A percentile compares a stretch with the other conserved stretches of the same genome.
These are phyloP conservation scores for Ustilago loliicola DNA, from an alignment of 1,284 basidiomycete genomes.

Conservation along the genomic window DNA sequence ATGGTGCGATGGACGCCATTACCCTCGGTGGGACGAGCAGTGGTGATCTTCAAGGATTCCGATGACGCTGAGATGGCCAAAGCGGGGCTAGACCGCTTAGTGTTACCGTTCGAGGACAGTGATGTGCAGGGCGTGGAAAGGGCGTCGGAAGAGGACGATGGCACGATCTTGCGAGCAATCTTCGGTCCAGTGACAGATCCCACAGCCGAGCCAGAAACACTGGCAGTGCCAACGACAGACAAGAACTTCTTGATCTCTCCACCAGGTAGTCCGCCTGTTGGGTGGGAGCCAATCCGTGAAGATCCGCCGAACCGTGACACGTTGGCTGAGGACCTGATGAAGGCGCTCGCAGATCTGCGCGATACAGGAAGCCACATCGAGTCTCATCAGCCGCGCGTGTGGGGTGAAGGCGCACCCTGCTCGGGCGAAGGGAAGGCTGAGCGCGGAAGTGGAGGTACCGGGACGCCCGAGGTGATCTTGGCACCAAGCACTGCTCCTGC, in stretches of 20 bases:
- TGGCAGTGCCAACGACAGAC: slow-evolving; percentile 77
- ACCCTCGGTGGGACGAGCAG: slow-evolving; percentile 58
- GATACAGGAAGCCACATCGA: slow-evolving; percentile 57
- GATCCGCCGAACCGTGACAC: slow-evolving; percentile 90
- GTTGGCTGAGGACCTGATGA: slow-evolving; percentile 88
- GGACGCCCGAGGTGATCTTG: slow-evolving; percentile 45
- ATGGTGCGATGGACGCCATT: slow-evolving; percentile 63
- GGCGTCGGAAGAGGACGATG: slow-evolving; percentile 30
- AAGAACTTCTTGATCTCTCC: slow-evolving; percentile 98
- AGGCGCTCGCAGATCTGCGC: slow-evolving; percentile 62
- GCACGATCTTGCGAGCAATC: slow-evolving; percentile 39
- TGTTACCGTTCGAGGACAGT: slow-evolving; percentile 58
- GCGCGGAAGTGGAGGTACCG: slow-evolving; percentile 20
- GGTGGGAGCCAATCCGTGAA: slow-evolving; percentile 93
- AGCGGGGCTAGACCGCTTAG: slow-evolving; percentile 55
- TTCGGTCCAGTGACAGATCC: slow-evolving; percentile 35
- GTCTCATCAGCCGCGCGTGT: slow-evolving; percentile 41
- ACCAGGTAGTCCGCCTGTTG: slow-evolving; percentile 96
- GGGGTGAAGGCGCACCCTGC: slow-evolving; percentile 18
- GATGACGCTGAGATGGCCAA: slow-evolving; percentile 57
- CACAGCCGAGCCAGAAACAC: slow-evolving; percentile 35
- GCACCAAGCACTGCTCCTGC: slow-evolving; percentile 35
- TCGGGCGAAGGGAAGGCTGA: background rate
- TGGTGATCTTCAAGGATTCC: slow-evolving; percentile 57
- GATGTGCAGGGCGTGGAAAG: slow-evolving; percentile 40